Evolutionary conservation across 1,139 yeast species (phyloP).

Genomic region (Hanseniaspora sp.): DNA sequence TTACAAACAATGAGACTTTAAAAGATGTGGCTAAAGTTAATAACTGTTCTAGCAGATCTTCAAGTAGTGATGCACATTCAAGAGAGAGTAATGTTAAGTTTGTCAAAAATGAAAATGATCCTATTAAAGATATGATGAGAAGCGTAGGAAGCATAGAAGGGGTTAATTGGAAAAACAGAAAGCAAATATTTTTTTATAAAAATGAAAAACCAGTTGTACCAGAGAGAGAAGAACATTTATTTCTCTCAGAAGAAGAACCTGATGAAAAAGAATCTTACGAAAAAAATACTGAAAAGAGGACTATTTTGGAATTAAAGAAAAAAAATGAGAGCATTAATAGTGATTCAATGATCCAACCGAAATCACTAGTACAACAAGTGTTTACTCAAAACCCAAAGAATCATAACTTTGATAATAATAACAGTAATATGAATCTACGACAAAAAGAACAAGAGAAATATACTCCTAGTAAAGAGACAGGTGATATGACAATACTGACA

Average conservation of each 20-base stretch:
- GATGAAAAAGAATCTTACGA: not conserved
- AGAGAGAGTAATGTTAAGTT: not conserved
- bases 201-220: slow-evolving; percentile 5
- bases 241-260: slow-evolving; percentile 6
- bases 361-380: not conserved
- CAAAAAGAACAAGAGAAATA: not conserved
- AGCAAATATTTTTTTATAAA: not conserved
- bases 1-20: not conserved
- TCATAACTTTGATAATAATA: not conserved
- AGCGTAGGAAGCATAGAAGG: slow-evolving; percentile 13
- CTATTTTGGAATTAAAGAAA: not conserved
- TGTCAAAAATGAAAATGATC: not conserved
- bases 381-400: not conserved
- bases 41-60: not conserved
- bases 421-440: not conserved
- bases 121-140: slow-evolving; percentile 6
- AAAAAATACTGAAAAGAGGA: too few relatives aligned
- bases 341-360: not conserved
- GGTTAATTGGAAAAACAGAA: slow-evolving; percentile 15
- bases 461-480: not conserved
- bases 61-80: not conserved
- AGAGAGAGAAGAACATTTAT: slow-evolving; percentile 5
- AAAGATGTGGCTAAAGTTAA: not conserved
- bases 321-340: not conserved
- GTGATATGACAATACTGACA: slow-evolving; percentile 13